A percentile compares a stretch with the other conserved stretches of the same genome.
Conservation (phyloP, 169 alveolate species). For the Cryptosporidium xiaoi region DNA sequence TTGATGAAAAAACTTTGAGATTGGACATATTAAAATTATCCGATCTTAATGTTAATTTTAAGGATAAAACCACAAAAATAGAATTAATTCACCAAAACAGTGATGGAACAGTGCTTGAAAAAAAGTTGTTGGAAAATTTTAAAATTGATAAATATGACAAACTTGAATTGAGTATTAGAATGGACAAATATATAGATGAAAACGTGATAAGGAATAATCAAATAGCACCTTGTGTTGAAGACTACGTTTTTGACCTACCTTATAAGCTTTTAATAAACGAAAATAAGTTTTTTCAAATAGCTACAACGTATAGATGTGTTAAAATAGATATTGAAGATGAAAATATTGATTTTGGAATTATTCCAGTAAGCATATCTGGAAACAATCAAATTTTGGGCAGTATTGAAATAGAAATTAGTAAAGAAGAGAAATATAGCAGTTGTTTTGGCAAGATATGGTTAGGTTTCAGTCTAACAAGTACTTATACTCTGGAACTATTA, state of each 20-base stretch:
- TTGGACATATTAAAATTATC: too few relatives aligned
- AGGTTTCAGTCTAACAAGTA: too few relatives aligned
- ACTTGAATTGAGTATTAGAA: not conserved
- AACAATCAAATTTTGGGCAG: not conserved
- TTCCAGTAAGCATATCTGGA: constrained; percentile 36
- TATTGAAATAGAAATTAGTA: not conserved
- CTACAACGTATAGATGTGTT: constrained; percentile 22
- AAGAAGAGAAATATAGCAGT: not conserved
- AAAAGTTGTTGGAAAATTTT: too few relatives aligned
- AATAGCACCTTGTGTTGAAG: not conserved
- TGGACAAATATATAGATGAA: not conserved
- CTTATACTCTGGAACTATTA: too few relatives aligned
- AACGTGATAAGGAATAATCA: not conserved
- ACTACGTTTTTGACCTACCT: constrained; percentile 6
- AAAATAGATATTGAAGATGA: not conserved
- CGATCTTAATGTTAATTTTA: too few relatives aligned
- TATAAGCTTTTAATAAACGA: constrained; percentile 1
- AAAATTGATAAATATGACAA: not conserved
- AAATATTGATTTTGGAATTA: constrained; percentile 30
- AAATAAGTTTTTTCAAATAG: constrained; percentile 4
- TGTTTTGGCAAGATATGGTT: not conserved
- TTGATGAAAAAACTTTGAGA: too few relatives aligned
- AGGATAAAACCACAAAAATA: too few relatives aligned
- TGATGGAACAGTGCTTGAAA: too few relatives aligned
- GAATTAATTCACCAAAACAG: too few relatives aligned